A percentile compares a stretch with the other conserved stretches of the same genome.
These are phyloP conservation scores for Naematelia encephala DNA, from an alignment of 768 basidiomycete genomes.

Conservation along the genomic window DNA sequence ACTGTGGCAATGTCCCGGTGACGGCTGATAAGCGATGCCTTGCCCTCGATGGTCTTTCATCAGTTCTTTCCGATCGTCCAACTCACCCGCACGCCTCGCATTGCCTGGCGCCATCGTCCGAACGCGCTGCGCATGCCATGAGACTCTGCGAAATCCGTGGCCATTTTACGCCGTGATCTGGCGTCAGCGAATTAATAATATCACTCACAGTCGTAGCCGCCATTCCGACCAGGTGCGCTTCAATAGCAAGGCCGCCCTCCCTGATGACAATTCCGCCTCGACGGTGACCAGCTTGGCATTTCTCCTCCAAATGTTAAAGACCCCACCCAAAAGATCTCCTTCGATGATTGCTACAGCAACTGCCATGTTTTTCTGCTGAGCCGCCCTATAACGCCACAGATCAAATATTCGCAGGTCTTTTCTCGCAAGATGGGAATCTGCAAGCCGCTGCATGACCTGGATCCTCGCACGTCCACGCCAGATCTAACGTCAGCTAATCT, in stretches of 20 bases:
- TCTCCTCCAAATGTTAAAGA: conserved; percentile 14
- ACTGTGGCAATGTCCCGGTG: neutral
- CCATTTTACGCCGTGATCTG: neutral
- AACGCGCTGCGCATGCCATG: neutral
- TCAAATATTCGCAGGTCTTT: neutral
- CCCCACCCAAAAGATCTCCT: neutral
- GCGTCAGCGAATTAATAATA: neutral
- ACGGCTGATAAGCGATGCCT: neutral
- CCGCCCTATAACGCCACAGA: neutral
- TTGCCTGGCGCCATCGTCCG: neutral
- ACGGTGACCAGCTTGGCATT: conserved; percentile 1
- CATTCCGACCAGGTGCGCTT: conserved; percentile 10
- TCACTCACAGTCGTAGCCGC: conserved; percentile 2
- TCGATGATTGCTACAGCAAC: neutral
- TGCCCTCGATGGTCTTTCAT: neutral
- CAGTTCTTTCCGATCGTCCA: neutral
- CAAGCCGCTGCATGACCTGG: neutral
- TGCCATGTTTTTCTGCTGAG: neutral
- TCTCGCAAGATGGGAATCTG: neutral
- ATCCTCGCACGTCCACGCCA: conserved; percentile 11
- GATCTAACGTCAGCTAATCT: conserved; percentile 8
- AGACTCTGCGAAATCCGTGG: neutral
- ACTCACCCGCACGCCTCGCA: neutral
- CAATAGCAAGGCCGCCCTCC: conserved; percentile 7
- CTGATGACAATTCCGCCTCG: neutral